phyloP scores from a whole-genome alignment of 2,329 filamentous ascomycete genomes.

The Hypoxylon sp. region DNA sequence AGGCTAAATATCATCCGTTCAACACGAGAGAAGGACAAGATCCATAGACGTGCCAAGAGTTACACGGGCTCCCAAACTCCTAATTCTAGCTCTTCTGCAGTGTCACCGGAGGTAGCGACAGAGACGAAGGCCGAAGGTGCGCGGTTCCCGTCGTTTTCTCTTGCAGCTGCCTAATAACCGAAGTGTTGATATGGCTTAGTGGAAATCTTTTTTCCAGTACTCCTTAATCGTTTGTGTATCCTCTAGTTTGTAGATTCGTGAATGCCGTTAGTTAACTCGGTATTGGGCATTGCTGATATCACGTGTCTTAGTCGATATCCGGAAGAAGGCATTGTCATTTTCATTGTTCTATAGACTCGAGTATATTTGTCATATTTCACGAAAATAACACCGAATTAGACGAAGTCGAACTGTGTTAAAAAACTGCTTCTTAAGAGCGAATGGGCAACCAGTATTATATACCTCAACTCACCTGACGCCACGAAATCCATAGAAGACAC shows the following conservation, averaged over 20 bases:
- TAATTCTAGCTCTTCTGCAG: constrained; percentile 3
- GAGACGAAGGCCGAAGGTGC: not conserved
- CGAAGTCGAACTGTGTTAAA: too few relatives aligned
- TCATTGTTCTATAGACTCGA: too few relatives aligned
- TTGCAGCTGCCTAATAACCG: not conserved
- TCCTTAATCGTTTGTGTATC: not conserved
- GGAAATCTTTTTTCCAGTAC: not conserved
- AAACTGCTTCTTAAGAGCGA: too few relatives aligned
- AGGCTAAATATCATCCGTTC: too few relatives aligned
- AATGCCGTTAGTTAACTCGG: not conserved
- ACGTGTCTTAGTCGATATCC: not conserved
- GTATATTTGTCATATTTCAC: too few relatives aligned
- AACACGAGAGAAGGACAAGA: too few relatives aligned
- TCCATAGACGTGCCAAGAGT: not conserved
- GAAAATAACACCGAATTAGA: too few relatives aligned
- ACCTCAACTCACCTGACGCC: too few relatives aligned
- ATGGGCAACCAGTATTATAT: too few relatives aligned
- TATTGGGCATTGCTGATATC: constrained; percentile 1
- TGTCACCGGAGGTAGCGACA: too few relatives aligned
- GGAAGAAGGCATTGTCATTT: too few relatives aligned
- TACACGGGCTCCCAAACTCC: not conserved
- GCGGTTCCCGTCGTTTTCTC: not conserved
- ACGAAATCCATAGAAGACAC: not conserved
- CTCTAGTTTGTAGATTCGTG: not conserved
- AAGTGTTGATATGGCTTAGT: not conserved